Percentiles rank a stretch among this genome's conserved stretches.
These are phyloP conservation scores for Euclidium syriacum DNA, from an alignment of 345 rosid genomes.

Conservation along the genomic window DNA sequence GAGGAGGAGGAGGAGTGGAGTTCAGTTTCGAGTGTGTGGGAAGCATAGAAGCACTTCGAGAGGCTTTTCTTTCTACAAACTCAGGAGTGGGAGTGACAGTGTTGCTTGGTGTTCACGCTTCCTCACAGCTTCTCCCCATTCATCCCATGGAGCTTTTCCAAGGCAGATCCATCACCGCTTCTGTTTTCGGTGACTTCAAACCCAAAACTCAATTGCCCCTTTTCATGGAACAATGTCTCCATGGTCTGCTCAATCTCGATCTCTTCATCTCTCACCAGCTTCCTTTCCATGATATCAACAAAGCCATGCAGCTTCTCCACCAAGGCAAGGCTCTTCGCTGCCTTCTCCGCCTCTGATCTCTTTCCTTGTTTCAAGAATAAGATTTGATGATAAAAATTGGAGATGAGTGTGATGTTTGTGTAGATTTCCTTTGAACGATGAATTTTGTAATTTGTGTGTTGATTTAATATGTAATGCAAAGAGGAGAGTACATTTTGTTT, in stretches of 20 bases:
- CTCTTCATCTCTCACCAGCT: conserved; percentile 50
- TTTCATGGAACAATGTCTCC: conserved; percentile 42
- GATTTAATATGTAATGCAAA: conserved; percentile 17
- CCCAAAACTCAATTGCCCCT: conserved; percentile 44
- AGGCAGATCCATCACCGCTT: conserved; percentile 37
- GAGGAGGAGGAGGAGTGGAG: conserved; percentile 64
- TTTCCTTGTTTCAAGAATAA: no score
- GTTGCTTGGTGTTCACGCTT: conserved; percentile 26
- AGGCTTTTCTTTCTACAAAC: conserved; percentile 49
- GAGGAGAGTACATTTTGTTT: conserved; percentile 6
- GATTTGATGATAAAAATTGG: conserved; percentile 6
- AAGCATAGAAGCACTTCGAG: conserved; percentile 27
- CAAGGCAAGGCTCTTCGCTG: conserved; percentile 35
- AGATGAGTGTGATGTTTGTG: conserved; percentile 19
- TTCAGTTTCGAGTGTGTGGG: conserved; percentile 67
- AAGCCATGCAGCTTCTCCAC: conserved; percentile 34
- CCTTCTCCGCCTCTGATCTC: conserved; percentile 24
- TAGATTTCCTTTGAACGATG: no score
- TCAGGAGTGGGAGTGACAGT: conserved; percentile 49
- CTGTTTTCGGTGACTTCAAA: conserved; percentile 62
- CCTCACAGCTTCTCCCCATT: conserved; percentile 18
- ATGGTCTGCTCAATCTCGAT: conserved; percentile 46
- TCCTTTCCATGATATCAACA: conserved; percentile 38
- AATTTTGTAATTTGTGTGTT: conserved; percentile 8
- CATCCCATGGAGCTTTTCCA: conserved; percentile 42